phyloP scores from a whole-genome alignment of 2,329 filamentous ascomycete genomes.

The Pleochaeta shiraiana region DNA sequence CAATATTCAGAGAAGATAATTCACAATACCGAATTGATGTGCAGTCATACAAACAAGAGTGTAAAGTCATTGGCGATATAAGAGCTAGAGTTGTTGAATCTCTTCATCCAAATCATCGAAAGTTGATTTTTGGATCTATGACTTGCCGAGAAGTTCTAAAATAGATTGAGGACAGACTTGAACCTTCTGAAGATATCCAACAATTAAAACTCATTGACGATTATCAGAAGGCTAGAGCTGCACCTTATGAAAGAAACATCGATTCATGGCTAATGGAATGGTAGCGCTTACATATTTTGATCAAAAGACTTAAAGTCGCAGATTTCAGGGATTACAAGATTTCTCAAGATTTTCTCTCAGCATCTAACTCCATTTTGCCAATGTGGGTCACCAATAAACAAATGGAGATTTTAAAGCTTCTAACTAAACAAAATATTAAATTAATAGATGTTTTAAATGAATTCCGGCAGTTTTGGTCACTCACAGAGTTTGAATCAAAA shows the following conservation, averaged over 20 bases:
- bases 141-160: background rate
- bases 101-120: background rate
- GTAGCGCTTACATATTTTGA: background rate
- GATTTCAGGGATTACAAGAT: slow-evolving; percentile 1
- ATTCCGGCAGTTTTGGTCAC: background rate
- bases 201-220: background rate
- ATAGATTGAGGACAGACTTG: background rate
- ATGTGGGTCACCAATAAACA: slow-evolving; percentile 1
- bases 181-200: background rate
- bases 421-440: background rate
- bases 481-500: background rate
- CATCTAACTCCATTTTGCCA: background rate
- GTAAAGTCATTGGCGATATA: background rate
- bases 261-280: background rate
- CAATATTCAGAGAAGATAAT: background rate
- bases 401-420: background rate
- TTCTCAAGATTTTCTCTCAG: background rate
- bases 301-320: background rate
- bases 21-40: background rate
- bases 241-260: background rate
- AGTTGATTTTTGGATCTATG: background rate
- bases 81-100: background rate
- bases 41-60: background rate
- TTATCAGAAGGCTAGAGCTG: background rate
- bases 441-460: background rate